Evolutionary conservation across 2,329 filamentous ascomycete genomes (phyloP).

Genomic region (Celoporthe dispersa): DNA sequence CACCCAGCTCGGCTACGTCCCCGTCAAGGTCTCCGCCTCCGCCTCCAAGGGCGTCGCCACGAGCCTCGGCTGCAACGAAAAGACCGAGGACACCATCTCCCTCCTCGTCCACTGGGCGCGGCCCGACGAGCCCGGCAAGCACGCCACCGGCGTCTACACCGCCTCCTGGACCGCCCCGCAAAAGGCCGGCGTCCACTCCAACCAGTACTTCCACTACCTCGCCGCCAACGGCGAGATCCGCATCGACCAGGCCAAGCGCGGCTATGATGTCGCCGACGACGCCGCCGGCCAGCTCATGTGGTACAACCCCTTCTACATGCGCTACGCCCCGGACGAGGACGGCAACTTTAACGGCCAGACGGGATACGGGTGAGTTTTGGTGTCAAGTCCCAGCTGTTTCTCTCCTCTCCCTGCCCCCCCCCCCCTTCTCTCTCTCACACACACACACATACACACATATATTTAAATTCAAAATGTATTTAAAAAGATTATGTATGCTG

Average conservation of each 20-base stretch:
- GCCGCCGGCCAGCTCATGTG: constrained; percentile 71
- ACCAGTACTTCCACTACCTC: constrained; percentile 97
- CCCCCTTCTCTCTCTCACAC: background rate
- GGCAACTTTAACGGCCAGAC: constrained; percentile 91
- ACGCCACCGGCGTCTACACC: constrained; percentile 88
- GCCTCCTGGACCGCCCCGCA: constrained; percentile 94
- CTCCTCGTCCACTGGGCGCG: constrained; percentile 87
- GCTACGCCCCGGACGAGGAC: constrained; percentile 90
- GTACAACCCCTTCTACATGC: constrained; percentile 97
- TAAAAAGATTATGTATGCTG: background rate
- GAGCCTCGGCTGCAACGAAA: constrained; percentile 74
- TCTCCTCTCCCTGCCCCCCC: background rate
- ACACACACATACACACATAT: too few species aligned
- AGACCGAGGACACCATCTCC: constrained; percentile 92
- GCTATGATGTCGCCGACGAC: constrained; percentile 93
- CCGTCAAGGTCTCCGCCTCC: constrained; percentile 77
- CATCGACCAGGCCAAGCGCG: constrained; percentile 90
- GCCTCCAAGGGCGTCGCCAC: constrained; percentile 80
- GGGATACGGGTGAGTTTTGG: constrained; percentile 69
- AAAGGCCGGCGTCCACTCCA: constrained; percentile 91
- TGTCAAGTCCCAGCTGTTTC: background rate
- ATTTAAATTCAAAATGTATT: too few species aligned
- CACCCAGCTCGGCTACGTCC: constrained; percentile 70
- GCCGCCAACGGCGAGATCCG: constrained; percentile 82
- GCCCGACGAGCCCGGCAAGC: constrained; percentile 68